Conservation (phyloP, 2,329 filamentous ascomycete genomes). For the Hypoxylon sp. region DNA sequence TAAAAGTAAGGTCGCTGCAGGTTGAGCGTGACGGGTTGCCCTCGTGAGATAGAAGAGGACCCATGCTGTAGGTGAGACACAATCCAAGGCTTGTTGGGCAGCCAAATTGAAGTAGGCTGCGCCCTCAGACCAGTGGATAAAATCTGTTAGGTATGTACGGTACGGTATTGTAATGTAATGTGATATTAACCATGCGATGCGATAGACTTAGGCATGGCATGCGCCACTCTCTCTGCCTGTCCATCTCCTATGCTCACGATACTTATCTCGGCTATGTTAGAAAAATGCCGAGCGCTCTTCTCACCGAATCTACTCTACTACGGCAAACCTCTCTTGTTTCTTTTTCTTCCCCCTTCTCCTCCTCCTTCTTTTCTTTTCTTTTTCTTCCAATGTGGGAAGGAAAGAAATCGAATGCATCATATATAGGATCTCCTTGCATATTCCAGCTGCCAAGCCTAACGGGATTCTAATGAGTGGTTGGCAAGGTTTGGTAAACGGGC, state of each 20-base stretch:
- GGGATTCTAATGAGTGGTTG: constrained; percentile 33
- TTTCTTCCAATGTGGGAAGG: constrained; percentile 2
- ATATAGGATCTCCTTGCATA: constrained; percentile 35
- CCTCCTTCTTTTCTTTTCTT: not conserved
- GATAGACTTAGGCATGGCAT: constrained; percentile 36
- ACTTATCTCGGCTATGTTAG: constrained; percentile 27
- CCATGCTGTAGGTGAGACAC: constrained; percentile 40
- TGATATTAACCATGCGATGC: constrained; percentile 38
- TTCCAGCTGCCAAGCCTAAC: constrained; percentile 39
- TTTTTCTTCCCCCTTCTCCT: constrained; percentile 1
- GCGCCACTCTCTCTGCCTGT: constrained; percentile 27
- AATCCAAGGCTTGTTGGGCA: constrained; percentile 39
- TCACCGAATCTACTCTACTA: constrained; percentile 28
- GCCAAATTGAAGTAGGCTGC: constrained; percentile 34
- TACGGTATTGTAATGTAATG: too few species aligned
- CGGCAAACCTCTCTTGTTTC: constrained; percentile 10
- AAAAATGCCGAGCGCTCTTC: constrained; percentile 30
- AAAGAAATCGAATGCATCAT: constrained; percentile 45
- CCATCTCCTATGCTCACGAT: constrained; percentile 32
- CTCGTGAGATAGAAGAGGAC: constrained; percentile 43
- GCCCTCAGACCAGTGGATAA: constrained; percentile 24
- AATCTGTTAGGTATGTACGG: not conserved
- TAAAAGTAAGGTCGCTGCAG: constrained; percentile 24
- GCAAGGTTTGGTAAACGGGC: constrained; percentile 29
- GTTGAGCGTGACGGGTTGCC: constrained; percentile 45